Percentiles rank a stretch among this genome's conserved stretches.
Evolutionary conservation across 768 basidiomycete genomes (phyloP).

Genomic region (Nevesoporus exiguus): DNA sequence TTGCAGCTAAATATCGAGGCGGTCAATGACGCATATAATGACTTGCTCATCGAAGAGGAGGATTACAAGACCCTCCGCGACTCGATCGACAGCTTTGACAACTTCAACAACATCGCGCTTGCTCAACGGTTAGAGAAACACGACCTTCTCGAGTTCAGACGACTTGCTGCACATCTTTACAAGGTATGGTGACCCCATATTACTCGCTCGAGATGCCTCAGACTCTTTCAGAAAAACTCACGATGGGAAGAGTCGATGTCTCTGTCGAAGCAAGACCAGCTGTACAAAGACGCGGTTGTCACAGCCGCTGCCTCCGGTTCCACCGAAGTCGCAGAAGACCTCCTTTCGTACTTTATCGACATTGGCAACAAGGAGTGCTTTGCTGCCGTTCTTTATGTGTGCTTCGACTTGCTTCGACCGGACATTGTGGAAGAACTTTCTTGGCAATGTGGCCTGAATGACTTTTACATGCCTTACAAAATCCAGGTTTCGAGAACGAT

Average conservation of each 20-base stretch:
- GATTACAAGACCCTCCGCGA: slow-evolving; percentile 97
- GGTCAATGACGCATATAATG: slow-evolving; percentile 97
- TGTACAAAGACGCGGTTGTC: slow-evolving; percentile 95
- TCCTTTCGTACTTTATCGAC: slow-evolving; percentile 94
- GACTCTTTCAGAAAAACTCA: slow-evolving; percentile 69
- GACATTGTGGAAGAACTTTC: slow-evolving; percentile 93
- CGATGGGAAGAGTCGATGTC: slow-evolving; percentile 97
- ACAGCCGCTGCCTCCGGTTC: slow-evolving; percentile 83
- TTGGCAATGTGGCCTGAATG: slow-evolving; percentile 94
- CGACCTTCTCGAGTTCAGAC: slow-evolving; percentile 89
- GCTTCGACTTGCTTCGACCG: slow-evolving; percentile 92
- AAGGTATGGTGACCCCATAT: slow-evolving; percentile 51
- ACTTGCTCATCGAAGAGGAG: slow-evolving; percentile 97
- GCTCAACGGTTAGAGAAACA: slow-evolving; percentile 86
- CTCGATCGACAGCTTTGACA: slow-evolving; percentile 97
- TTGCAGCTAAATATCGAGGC: slow-evolving; percentile 88
- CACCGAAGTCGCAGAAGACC: slow-evolving; percentile 91
- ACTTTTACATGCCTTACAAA: slow-evolving; percentile 97
- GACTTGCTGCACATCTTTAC: slow-evolving; percentile 93
- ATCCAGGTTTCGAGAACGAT: slow-evolving; percentile 82
- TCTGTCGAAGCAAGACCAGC: slow-evolving; percentile 91
- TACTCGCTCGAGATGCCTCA: not conserved
- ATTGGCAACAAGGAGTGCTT: slow-evolving; percentile 99
- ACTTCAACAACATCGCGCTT: slow-evolving; percentile 89
- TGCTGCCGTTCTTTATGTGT: slow-evolving; percentile 82